A percentile compares a stretch with the other conserved stretches of the same genome.
These are phyloP conservation scores for Sporothrix brunneoviolacea DNA, from an alignment of 2,329 filamentous ascomycete genomes.

Conservation along the genomic window DNA sequence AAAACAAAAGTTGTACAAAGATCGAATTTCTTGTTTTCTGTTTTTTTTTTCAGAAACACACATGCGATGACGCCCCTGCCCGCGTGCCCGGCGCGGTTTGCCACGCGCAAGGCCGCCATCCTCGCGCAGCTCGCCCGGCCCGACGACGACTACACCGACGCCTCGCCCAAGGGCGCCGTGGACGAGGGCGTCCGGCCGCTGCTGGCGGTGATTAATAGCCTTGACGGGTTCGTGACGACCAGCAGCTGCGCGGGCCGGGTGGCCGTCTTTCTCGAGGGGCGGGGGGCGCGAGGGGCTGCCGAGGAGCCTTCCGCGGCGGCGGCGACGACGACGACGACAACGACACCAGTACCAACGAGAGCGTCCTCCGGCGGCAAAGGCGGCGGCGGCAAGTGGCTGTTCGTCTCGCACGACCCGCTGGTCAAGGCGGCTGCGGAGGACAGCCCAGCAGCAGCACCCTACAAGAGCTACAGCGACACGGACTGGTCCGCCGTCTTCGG, in stretches of 20 bases:
- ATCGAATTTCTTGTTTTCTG: too few species aligned
- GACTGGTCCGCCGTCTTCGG: conserved; percentile 32
- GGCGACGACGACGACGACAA: conserved; percentile 24
- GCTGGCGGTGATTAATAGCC: conserved; percentile 69
- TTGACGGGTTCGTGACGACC: conserved; percentile 76
- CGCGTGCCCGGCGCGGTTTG: conserved; percentile 15
- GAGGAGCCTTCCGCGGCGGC: conserved; percentile 13
- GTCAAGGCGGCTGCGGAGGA: conserved; percentile 18
- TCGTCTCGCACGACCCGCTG: conserved; percentile 75
- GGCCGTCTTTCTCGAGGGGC: conserved; percentile 81
- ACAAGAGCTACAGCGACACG: conserved; percentile 9
- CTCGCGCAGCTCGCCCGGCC: conserved; percentile 63
- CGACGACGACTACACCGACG: conserved; percentile 66
- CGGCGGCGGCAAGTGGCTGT: conserved; percentile 76
- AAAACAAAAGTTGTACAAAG: too few species aligned
- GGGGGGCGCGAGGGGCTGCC: conserved; percentile 30
- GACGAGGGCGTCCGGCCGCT: conserved; percentile 72
- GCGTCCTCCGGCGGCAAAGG: conserved; percentile 78
- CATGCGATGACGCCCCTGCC: conserved; percentile 9
- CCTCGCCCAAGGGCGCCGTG: conserved; percentile 82
- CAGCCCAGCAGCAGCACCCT: conserved; percentile 20
- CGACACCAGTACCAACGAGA: conserved; percentile 20
- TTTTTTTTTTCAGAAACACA: too few species aligned
- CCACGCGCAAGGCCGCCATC: conserved; percentile 62
- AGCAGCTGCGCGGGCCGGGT: conserved; percentile 87